Percentiles rank a stretch among this genome's conserved stretches.
Evolutionary conservation across 768 basidiomycete species (phyloP).

Genomic region (Amyloporia xantha): DNA sequence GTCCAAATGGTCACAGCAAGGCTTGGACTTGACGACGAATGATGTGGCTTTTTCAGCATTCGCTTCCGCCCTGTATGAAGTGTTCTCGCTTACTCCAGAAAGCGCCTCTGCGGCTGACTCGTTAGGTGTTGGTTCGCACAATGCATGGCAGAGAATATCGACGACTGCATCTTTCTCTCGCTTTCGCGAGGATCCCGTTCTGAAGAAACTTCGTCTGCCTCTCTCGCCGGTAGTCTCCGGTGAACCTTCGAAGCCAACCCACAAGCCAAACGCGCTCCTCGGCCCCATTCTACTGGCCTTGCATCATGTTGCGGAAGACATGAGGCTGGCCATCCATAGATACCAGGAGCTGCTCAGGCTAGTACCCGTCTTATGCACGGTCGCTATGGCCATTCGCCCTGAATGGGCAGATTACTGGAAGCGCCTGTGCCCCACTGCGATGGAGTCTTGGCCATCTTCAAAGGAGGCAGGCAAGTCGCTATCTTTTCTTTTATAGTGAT

Average conservation of each 20-base stretch:
- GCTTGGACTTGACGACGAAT: conserved; percentile 36
- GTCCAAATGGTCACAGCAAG: conserved; percentile 44
- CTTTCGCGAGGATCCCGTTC: conserved; percentile 54
- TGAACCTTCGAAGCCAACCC: background rate
- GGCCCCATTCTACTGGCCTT: conserved; percentile 64
- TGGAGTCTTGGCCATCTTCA: conserved; percentile 53
- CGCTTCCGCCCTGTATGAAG: conserved; percentile 39
- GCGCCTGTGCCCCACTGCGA: conserved; percentile 60
- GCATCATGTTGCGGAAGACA: conserved; percentile 72
- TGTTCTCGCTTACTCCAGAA: conserved; percentile 33
- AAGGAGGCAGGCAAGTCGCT: conserved; percentile 33
- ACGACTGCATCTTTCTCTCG: conserved; percentile 36
- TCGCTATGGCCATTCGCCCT: conserved; percentile 58
- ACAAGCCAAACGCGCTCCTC: conserved; percentile 37
- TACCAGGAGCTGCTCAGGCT: conserved; percentile 52
- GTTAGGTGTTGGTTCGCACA: conserved; percentile 9
- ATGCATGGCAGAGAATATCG: conserved; percentile 45
- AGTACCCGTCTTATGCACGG: conserved; percentile 54
- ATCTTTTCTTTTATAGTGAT: background rate
- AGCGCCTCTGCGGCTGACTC: background rate
- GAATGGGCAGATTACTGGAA: conserved; percentile 96
- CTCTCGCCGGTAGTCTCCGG: background rate
- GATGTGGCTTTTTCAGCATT: conserved; percentile 56
- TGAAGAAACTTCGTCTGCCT: conserved; percentile 39
- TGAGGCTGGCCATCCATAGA: conserved; percentile 50